A percentile compares a stretch with the other conserved stretches of the same genome.
Conservation (phyloP, 108 stramenopile genomes). For the Stephanodiscus triporus region DNA sequence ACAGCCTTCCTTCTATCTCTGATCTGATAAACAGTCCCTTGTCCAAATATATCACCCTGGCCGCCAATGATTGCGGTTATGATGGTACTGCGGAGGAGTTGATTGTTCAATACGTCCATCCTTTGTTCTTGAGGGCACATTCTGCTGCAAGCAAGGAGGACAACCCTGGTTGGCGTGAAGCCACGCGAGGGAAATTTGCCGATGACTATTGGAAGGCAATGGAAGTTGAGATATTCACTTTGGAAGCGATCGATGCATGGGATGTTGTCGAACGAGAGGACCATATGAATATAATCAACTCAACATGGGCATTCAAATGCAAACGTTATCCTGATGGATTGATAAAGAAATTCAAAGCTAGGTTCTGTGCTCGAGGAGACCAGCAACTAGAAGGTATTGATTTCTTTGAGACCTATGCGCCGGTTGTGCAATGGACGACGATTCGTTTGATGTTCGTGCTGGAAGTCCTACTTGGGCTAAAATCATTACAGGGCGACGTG, state of each 20-base stretch:
- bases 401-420: conserved; percentile 59
- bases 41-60: conserved; percentile 3
- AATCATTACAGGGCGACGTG: too few species aligned
- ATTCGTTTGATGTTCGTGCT: too few species aligned
- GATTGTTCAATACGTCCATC: neutral
- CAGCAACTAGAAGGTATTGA: conserved; percentile 63
- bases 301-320: conserved; percentile 43
- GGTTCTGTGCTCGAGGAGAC: conserved; percentile 64
- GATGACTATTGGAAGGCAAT: conserved; percentile 2
- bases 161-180: conserved; percentile 2
- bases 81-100: neutral
- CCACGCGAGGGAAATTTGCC: neutral
- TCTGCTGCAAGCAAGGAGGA: neutral
- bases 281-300: neutral
- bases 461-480: too few species aligned
- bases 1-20: neutral
- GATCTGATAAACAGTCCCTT: neutral
- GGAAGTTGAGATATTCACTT: neutral
- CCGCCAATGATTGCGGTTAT: neutral
- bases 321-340: conserved; percentile 42
- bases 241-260: conserved; percentile 1
- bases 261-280: conserved; percentile 7
- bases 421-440: too few species aligned
- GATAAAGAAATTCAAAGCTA: conserved; percentile 59
- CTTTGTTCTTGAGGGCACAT: neutral